These are phyloP conservation scores for Sporothrix inflata DNA, from an alignment of 2,329 filamentous ascomycete genomes.

Conservation along the genomic window DNA sequence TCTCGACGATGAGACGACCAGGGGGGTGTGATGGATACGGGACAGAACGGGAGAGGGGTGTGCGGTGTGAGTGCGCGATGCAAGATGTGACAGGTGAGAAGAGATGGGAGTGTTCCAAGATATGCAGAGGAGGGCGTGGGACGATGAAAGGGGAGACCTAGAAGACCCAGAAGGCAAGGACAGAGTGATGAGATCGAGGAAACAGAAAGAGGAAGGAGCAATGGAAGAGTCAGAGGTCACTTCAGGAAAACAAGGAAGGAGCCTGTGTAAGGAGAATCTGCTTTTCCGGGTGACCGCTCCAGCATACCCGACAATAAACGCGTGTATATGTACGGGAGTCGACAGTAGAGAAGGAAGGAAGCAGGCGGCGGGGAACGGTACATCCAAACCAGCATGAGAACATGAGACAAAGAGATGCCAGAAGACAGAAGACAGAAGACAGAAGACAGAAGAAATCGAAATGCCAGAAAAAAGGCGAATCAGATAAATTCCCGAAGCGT, in stretches of 20 bases:
- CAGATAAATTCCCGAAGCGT: constrained; percentile 10
- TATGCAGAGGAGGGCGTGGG: constrained; percentile 4
- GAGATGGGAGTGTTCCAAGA: neutral
- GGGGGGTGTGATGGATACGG: neutral
- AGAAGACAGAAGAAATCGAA: neutral
- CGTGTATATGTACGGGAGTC: neutral
- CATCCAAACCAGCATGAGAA: neutral
- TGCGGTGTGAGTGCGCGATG: neutral
- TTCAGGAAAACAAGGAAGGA: neutral
- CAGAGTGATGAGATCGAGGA: neutral
- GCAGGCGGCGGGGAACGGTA: neutral
- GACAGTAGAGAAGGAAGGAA: neutral
- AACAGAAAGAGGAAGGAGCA: neutral
- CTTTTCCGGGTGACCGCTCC: neutral
- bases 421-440: neutral
- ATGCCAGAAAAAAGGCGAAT: neutral
- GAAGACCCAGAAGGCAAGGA: neutral
- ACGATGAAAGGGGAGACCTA: neutral
- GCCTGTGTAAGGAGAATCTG: neutral
- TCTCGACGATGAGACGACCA: neutral
- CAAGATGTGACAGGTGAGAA: neutral
- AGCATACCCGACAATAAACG: neutral
- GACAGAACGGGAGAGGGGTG: neutral
- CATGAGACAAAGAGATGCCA: neutral
- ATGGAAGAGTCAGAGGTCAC: neutral